phyloP scores from a whole-genome alignment of 257 asterid genomes.

The Linderniella brevidens region DNA sequence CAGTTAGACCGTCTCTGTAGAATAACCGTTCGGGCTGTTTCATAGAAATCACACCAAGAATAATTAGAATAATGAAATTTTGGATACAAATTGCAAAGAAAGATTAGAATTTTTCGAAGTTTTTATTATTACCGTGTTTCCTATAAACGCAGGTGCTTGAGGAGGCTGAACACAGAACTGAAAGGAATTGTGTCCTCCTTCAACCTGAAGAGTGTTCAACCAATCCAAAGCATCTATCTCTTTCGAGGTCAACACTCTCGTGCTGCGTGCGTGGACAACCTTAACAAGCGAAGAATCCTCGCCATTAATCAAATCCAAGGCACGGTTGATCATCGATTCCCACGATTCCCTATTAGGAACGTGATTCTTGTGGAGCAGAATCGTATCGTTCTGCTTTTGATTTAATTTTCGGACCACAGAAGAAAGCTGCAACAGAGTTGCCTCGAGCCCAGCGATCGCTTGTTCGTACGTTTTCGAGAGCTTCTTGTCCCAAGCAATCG shows the following conservation, averaged over 20 bases:
- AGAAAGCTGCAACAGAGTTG: slow-evolving; percentile 69
- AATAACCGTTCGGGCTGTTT: slow-evolving; percentile 86
- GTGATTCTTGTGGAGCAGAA: slow-evolving; percentile 37
- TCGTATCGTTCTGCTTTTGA: slow-evolving; percentile 23
- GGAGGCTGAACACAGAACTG: slow-evolving; percentile 93
- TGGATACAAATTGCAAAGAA: too few relatives aligned
- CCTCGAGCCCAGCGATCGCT: slow-evolving; percentile 59
- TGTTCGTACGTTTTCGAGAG: slow-evolving; percentile 42
- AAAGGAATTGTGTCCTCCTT: slow-evolving; percentile 74
- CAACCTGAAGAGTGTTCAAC: slow-evolving; percentile 68
- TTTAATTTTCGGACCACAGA: slow-evolving; percentile 22
- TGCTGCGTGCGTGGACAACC: slow-evolving; percentile 99
- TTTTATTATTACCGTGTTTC: slow-evolving; percentile 65
- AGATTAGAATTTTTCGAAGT: neutral
- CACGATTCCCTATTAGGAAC: slow-evolving; percentile 57
- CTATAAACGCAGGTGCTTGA: slow-evolving; percentile 80
- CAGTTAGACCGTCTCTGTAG: slow-evolving; percentile 47
- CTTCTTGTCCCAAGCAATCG: slow-evolving; percentile 83
- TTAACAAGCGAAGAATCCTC: slow-evolving; percentile 46
- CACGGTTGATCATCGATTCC: slow-evolving; percentile 57
- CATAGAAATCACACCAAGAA: too few relatives aligned
- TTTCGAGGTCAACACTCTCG: slow-evolving; percentile 52
- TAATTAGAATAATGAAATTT: too few relatives aligned
- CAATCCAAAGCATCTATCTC: slow-evolving; percentile 68
- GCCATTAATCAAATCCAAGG: slow-evolving; percentile 49